Percentiles rank a stretch among this genome's conserved stretches.
Evolutionary conservation across 495 filamentous ascomycete species (phyloP).

Genomic region (Lasiosphaeria ovina): DNA sequence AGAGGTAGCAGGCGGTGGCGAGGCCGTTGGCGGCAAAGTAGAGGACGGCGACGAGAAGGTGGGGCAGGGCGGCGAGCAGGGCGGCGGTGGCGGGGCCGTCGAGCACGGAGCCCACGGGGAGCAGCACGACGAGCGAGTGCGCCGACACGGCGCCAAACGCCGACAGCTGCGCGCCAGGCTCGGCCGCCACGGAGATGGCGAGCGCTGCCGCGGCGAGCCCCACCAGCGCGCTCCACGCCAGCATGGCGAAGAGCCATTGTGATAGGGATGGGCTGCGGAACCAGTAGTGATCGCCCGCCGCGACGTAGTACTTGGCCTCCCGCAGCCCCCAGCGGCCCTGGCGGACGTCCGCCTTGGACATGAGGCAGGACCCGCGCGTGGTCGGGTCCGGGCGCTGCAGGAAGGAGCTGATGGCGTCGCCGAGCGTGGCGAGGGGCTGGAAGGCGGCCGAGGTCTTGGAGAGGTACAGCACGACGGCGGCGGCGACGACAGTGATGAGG

Average conservation of each 20-base stretch:
- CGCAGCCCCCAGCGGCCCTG: conserved; percentile 39
- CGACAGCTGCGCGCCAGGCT: conserved; percentile 24
- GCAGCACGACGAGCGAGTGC: conserved; percentile 24
- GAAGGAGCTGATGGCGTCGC: conserved; percentile 48
- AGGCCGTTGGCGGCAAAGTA: conserved; percentile 42
- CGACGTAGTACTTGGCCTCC: conserved; percentile 39
- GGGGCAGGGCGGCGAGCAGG: conserved; percentile 36
- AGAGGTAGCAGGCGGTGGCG: conserved; percentile 40
- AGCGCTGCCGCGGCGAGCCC: conserved; percentile 34
- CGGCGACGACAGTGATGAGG: conserved; percentile 34
- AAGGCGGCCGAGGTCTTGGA: conserved; percentile 31
- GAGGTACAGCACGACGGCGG: conserved; percentile 38
- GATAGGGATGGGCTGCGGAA: conserved; percentile 36
- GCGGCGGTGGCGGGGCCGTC: conserved; percentile 20
- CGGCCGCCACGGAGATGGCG: conserved; percentile 21
- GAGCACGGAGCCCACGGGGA: background rate
- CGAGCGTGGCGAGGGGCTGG: conserved; percentile 43
- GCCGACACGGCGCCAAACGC: conserved; percentile 32
- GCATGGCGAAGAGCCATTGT: conserved; percentile 32
- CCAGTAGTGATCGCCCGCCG: conserved; percentile 38
- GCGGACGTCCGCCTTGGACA: conserved; percentile 41
- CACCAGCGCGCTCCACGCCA: conserved; percentile 28
- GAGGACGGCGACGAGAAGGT: conserved; percentile 39
- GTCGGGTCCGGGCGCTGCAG: conserved; percentile 39
- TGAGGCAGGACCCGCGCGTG: conserved; percentile 36